Conservation (phyloP, 805 yeast genomes). For the Wickerhamomyces strasburgensis region DNA sequence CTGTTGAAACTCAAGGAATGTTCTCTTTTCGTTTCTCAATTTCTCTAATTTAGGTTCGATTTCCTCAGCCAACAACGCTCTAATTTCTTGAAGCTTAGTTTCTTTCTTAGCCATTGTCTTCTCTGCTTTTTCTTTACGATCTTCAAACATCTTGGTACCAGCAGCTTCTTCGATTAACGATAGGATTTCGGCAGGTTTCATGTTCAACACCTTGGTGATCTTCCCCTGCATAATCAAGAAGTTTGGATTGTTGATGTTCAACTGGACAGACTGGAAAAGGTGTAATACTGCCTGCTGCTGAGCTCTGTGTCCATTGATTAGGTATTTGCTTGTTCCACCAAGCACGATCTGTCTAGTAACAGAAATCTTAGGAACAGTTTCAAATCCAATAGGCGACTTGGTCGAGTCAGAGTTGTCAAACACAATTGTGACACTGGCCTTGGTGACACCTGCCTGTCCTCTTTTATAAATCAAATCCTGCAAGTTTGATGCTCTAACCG, state of each 20-base stretch:
- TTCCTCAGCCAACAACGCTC: constrained; percentile 70
- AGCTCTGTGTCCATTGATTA: constrained; percentile 94
- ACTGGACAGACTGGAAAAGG: constrained; percentile 88
- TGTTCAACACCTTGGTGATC: constrained; percentile 92
- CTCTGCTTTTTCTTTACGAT: constrained; percentile 85
- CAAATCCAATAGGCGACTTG: constrained; percentile 85
- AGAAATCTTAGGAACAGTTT: constrained; percentile 68
- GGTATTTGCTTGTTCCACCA: constrained; percentile 88
- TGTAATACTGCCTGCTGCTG: constrained; percentile 90
- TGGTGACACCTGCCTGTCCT: constrained; percentile 97
- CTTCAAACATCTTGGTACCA: constrained; percentile 94
- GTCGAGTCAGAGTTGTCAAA: constrained; percentile 79
- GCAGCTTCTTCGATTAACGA: constrained; percentile 97
- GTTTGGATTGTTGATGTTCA: constrained; percentile 94
- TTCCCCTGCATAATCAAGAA: constrained; percentile 98
- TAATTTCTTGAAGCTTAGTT: constrained; percentile 72
- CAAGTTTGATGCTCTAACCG: constrained; percentile 87
- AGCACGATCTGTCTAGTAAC: constrained; percentile 87
- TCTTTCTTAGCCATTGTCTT: constrained; percentile 91
- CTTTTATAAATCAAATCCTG: constrained; percentile 95
- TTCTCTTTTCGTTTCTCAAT: constrained; percentile 73
- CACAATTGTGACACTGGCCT: constrained; percentile 93
- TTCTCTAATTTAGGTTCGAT: constrained; percentile 88
- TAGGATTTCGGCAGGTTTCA: constrained; percentile 88
- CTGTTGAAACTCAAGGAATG: constrained; percentile 81